Conservation (phyloP, 2,329 filamentous ascomycete genomes). For the Fusarium austroafricanum region DNA sequence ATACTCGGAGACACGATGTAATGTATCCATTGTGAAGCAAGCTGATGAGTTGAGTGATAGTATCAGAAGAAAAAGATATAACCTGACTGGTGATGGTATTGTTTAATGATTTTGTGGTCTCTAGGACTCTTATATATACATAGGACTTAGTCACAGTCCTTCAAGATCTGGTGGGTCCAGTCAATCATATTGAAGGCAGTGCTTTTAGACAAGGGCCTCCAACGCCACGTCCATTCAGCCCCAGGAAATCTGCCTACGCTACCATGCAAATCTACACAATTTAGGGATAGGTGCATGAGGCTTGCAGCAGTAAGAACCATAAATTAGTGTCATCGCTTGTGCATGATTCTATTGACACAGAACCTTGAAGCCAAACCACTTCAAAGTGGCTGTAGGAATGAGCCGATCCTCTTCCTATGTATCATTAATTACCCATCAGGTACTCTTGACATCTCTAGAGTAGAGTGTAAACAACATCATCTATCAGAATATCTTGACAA, state of each 20-base stretch:
- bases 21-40: slow-evolving; percentile 21
- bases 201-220: slow-evolving; percentile 39
- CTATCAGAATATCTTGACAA: slow-evolving; percentile 41
- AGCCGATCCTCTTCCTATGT: slow-evolving; percentile 29
- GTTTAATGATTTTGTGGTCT: not conserved
- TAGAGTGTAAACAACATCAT: slow-evolving; percentile 31
- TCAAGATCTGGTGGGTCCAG: slow-evolving; percentile 18
- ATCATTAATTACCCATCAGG: slow-evolving; percentile 40
- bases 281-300: slow-evolving; percentile 11
- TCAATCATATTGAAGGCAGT: slow-evolving; percentile 26
- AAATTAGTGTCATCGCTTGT: not conserved
- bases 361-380: slow-evolving; percentile 3
- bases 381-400: slow-evolving; percentile 31
- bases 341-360: not conserved
- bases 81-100: not conserved
- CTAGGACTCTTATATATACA: slow-evolving; percentile 27
- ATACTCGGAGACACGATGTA: slow-evolving; percentile 38
- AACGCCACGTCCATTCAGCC: slow-evolving; percentile 27
- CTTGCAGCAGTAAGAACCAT: slow-evolving; percentile 1
- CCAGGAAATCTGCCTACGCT: slow-evolving; percentile 28
- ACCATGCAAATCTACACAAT: not conserved
- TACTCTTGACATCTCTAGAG: slow-evolving; percentile 21
- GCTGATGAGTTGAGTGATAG: not conserved
- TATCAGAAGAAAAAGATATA: not conserved
- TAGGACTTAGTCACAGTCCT: slow-evolving; percentile 16